Conservation (phyloP, 2,329 filamentous ascomycete species). For the Alternaria brassicae region DNA sequence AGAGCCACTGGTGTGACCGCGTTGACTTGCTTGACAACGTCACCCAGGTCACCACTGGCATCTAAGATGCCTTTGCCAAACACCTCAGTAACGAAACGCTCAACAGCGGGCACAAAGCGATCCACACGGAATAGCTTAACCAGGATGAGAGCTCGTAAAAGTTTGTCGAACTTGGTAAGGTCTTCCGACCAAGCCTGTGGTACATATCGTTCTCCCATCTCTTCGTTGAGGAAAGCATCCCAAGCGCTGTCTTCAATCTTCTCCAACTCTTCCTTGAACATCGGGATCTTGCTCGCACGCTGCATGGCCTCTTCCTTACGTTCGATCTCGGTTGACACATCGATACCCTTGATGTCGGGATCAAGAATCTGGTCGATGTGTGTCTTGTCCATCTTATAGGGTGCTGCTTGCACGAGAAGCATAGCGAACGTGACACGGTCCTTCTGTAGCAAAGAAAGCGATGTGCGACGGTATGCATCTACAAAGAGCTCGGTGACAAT, state of each 20-base stretch:
- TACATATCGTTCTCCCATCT: slow-evolving; percentile 83
- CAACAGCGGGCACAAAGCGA: slow-evolving; percentile 89
- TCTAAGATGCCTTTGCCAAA: slow-evolving; percentile 87
- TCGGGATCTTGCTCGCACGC: slow-evolving; percentile 71
- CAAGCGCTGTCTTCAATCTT: slow-evolving; percentile 69
- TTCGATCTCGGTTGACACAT: slow-evolving; percentile 74
- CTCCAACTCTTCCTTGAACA: slow-evolving; percentile 76
- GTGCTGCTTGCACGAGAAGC: slow-evolving; percentile 93
- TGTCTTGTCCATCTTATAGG: slow-evolving; percentile 91
- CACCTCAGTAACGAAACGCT: slow-evolving; percentile 85
- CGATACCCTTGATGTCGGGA: slow-evolving; percentile 74
- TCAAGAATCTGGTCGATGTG: slow-evolving; percentile 89
- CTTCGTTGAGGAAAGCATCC: slow-evolving; percentile 83
- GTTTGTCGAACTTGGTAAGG: slow-evolving; percentile 72
- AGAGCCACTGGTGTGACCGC: slow-evolving; percentile 87
- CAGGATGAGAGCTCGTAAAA: slow-evolving; percentile 82
- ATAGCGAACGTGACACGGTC: slow-evolving; percentile 94
- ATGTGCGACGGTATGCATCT: slow-evolving; percentile 91
- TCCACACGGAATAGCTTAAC: slow-evolving; percentile 96
- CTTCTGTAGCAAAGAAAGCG: slow-evolving; percentile 88
- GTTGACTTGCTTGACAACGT: slow-evolving; percentile 83
- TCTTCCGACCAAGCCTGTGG: slow-evolving; percentile 76
- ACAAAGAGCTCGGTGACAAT: slow-evolving; percentile 93
- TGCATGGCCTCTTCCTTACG: slow-evolving; percentile 72
- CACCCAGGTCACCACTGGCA: slow-evolving; percentile 81